Evolutionary conservation across 2,329 filamentous ascomycete species (phyloP), one percentile per base, ranked within the genome.

Genomic region (Penicillium sp.): DNA sequence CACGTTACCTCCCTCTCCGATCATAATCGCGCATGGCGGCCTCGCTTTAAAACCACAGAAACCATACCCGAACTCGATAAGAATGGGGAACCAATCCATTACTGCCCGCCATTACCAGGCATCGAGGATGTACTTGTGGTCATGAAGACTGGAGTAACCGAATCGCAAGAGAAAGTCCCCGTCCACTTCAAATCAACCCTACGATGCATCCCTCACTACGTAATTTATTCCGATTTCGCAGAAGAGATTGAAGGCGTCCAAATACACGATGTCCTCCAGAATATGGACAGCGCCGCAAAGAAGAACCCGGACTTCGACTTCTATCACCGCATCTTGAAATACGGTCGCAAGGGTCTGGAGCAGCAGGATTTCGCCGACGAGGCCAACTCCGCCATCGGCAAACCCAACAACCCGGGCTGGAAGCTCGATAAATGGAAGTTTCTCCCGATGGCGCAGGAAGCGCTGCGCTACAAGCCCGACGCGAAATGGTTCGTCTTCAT

Each of bases 401-500:
- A 75, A 50, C 73, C 72, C 9, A 79, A 81, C 64, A 79, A 78
- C 56, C 68, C 78, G 9, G 75, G 76, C 51, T 75, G 76, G 81
- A 77, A 74, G 52, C 70, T 84, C 35, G 81, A 84, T 59, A 83
- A 83, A 60, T 84, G 81, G 81, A 84, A 83, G 64, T 80, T 81
- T 58, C 67, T 84, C 18, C 81, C 81, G 7, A 78, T 83, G 72
- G 76, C 80, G 2, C 78, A 81, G 60, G 76, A 79, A 60, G 75
- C 80, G 0, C 72, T 77, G 39, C 64, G 66, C 19, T 58, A 73
- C 56, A 69, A 71, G 35, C 77, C 78, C 2, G 68, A 81, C 26
- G 77, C 78, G 41, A 80, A 79, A 51, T 85, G 82, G 82, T 85
- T 78, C 56, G 71, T 83, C 51, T 85, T 85, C 64, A 77, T 83